Evolutionary conservation across 495 filamentous ascomycete genomes (phyloP).

Genomic region (Penicillium lividum): DNA sequence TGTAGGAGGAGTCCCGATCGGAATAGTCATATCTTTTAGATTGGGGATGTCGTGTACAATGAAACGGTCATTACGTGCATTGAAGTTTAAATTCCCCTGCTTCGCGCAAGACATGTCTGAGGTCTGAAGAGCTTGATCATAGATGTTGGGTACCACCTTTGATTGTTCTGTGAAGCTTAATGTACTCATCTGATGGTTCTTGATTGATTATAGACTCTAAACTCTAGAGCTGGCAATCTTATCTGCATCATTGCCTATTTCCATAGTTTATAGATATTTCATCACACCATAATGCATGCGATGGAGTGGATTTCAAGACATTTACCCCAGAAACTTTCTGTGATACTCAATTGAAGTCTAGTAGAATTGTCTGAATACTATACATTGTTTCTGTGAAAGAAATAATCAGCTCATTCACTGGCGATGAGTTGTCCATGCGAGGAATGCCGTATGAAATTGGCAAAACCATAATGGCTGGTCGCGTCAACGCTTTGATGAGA

Average conservation of each 20-base stretch:
- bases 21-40: not conserved
- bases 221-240: not conserved
- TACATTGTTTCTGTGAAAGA: conserved; percentile 28
- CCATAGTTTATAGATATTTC: not conserved
- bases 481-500: no score
- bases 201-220: not conserved
- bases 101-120: not conserved
- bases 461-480: not conserved
- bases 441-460: conserved; percentile 1
- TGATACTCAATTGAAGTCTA: not conserved
- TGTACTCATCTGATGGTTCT: not conserved
- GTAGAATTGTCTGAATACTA: not conserved
- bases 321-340: not conserved
- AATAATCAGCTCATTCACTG: conserved; percentile 23
- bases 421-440: conserved; percentile 20
- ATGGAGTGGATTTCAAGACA: not conserved
- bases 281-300: not conserved
- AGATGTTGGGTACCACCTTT: not conserved
- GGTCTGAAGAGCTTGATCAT: not conserved
- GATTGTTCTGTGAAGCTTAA: not conserved
- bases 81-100: not conserved
- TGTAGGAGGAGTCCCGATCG: not conserved
- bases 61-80: not conserved
- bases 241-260: no score
- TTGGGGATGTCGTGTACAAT: not conserved